Evolutionary conservation across 768 basidiomycete species (phyloP).

Genomic region (Leccinum barrowsii): DNA sequence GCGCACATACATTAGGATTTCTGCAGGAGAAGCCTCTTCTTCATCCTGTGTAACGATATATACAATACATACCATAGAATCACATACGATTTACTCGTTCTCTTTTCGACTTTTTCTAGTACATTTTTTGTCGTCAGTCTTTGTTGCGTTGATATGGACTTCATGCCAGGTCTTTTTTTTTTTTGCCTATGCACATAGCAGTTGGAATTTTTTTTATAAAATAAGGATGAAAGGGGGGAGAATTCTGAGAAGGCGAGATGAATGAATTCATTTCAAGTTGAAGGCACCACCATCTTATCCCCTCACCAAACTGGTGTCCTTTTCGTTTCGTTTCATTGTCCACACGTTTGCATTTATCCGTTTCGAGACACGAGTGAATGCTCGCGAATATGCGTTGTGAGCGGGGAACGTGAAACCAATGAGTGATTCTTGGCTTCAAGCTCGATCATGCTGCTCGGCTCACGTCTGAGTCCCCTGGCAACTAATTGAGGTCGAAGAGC

Average conservation of each 20-base stretch:
- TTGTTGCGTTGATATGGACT: neutral
- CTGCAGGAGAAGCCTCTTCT: neutral
- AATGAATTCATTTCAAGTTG: no score
- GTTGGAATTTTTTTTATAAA: neutral
- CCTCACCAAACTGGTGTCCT: no score
- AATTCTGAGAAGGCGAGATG: neutral
- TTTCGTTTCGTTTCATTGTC: no score
- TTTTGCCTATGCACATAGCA: neutral
- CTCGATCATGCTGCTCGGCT: no score
- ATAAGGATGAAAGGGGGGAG: neutral
- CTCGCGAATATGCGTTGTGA: no score
- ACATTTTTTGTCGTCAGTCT: neutral
- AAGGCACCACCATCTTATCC: no score
- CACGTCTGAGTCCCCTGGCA: no score
- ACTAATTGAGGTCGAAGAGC: no score
- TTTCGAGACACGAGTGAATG: no score
- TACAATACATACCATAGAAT: conserved; percentile 2
- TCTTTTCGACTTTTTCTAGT: neutral
- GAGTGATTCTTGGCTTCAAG: no score
- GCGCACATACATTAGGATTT: neutral
- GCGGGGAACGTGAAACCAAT: no score
- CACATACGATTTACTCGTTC: neutral
- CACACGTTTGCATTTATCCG: no score
- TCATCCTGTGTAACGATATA: neutral
- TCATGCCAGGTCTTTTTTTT: neutral